Evolutionary conservation across 805 yeast genomes (phyloP), one percentile per base, ranked within the genome.

Genomic region (Barnettozyma sp.): DNA sequence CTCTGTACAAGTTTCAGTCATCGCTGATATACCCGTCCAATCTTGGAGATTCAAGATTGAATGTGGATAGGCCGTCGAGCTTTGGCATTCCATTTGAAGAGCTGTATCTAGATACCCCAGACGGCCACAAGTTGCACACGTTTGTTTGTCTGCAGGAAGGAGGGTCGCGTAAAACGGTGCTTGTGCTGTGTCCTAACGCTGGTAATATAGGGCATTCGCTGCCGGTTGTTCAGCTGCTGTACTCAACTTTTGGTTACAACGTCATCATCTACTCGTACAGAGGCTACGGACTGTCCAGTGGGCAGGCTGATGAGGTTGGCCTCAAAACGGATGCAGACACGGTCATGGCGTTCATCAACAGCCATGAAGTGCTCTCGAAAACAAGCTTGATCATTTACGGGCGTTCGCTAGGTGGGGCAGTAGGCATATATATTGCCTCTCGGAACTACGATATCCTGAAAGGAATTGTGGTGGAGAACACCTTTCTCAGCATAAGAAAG

Each of bases 331-430:
- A 90, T 53, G 92, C 94, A 2, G 80, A 78, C 43, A 66, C 86
- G 0, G 78, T 80, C 2, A 65, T 84, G 64, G 59, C 71, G 14
- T 81, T 67, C 48, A 52, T 90, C n/a, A 35, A 50, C 1, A 57
- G 64, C 2, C 80, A 82, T 48, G 61, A 63, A 10, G 78, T 70
- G 42, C 67, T 78, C 37, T 60, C 64, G 33, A 56, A 65, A 33
- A 67, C 81, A 1, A 61, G 76, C 7, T 42, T 88, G 3, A 62
- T 85, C 1, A 63, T 87, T 8, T 87, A 87, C 54, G 97, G 97
- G 2, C 68, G 97, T 33, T 84, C 95, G 8, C 62, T 90, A 10
- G 98, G 98, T 23, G 97, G 97, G 4, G 98, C 97, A 0, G 95
- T 84, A 23, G 86, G 94, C 7, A 72, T 87, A 14, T 82, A 86